Evolutionary conservation across 345 rosid species (phyloP), one percentile per base, ranked within the genome.

Genomic region (Corchorus olitorius): DNA sequence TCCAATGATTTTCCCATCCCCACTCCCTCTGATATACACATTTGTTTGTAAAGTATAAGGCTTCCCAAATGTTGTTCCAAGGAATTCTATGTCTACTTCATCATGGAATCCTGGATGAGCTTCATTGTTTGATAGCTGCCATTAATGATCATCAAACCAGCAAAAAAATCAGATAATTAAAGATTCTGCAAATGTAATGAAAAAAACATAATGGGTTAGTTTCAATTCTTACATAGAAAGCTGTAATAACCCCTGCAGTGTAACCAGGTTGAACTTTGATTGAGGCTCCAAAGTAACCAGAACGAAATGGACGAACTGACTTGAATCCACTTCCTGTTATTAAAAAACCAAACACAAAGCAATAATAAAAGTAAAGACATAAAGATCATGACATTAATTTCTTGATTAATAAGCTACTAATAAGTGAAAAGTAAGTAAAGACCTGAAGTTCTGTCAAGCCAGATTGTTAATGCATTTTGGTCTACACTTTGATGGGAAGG

Each of bases 41-140:
- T 95, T 93, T 19, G 99, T 95, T 86, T 95, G 99, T 75, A 95
- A 88, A 19, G 97, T 92, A 70, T 90, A 95, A 33, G 99, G 97
- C 78, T 93, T 93, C 78, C 94, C 97, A 84, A 89, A 87, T 63
- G 99, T 92, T 72, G 98, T 95, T 76, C 99, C 99, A 3, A 95
- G 85, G 79, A 95, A 95, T 73, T 95, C 99, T 49, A 93, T 90
- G 84, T 95, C 99, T 79, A 95, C 99, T 71, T 95, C 99, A 77
- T 95, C 99, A 81, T 92, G 98, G 76, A 75, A 85, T 4, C 97
- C 97, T 5, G 96, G 98, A 83, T 93, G 98, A 56, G 88, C 97
- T 81, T 95, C 97, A 75, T 68, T 83, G 76, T 95, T 95, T 70
- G 99, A 95, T 49, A 95, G 90, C 98, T 95, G 83, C 81, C 75